Base-by-base conservation (phyloP, 495 filamentous ascomycete species). In the Aspergillus cavernicola region DNA sequence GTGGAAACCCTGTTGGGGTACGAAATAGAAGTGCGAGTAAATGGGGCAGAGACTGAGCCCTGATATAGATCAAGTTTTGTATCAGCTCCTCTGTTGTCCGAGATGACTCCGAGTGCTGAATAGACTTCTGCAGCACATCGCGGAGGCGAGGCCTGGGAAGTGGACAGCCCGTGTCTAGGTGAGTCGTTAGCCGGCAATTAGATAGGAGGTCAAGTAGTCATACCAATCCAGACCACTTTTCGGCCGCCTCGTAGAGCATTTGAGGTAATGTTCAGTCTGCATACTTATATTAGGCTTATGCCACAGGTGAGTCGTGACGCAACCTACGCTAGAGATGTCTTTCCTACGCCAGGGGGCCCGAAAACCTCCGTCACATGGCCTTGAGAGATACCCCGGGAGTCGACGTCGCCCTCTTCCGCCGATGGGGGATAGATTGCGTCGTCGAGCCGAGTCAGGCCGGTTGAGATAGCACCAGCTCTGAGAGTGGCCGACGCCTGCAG, bases 341-440 rank as follows among this genome's bases (percentile, higher is more conserved):
- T 97, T 11, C 93, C 93, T 13, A 80, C 81, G 1, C 92, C 92
- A 9, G 89, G 88, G 13, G 93, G 91, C 0, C 93, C 93, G 72
- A 85, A 95, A 26, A 96, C 70, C 66, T 98, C 93, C 6, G 85
- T 85, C n/a, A 95, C 77, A 64, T 90, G 86, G 19, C 90, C 90
- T 31, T 84, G 82, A 48, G 80, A 73, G 22, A 96, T 67, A 4
- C 91, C 38, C 74, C 76, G 38, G 15, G 41, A 29, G 18, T 49
- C 31, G 20, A 47, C 2, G 11, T 50, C 35, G 18, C 19, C 15
- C 9, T 22, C 31, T 28, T 44, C 58, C 22, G 23, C 18, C 6
- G 57, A 36, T 6, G 47, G 31, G 13, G 60, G 42, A 18, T 31
- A 54, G 4, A 89, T 61, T 13, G 69, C 69, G 48, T 66, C 63